Percentiles rank a stretch among this genome's conserved stretches.
phyloP scores from a whole-genome alignment of 768 basidiomycete species.

The Lentinula lateritia region DNA sequence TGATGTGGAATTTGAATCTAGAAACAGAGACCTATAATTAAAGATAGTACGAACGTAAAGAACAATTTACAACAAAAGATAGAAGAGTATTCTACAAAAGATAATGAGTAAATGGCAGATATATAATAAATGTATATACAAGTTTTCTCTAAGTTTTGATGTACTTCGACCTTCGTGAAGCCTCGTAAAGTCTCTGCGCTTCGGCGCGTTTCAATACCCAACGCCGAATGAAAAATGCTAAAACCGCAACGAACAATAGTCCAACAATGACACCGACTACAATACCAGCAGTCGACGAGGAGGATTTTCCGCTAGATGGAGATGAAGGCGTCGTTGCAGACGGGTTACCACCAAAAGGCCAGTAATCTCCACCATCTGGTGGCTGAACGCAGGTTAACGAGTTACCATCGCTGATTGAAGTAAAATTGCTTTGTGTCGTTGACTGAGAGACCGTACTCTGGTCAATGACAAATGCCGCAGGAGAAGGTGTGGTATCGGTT shows the following conservation, averaged over 20 bases:
- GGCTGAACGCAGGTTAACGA: slow-evolving; percentile 63
- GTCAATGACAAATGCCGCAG: slow-evolving; percentile 58
- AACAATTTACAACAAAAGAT: background rate
- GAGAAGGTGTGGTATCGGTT: slow-evolving; percentile 41
- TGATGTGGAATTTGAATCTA: background rate
- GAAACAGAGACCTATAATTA: background rate
- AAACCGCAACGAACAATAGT: background rate
- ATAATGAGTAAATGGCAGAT: background rate
- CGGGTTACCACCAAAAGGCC: slow-evolving; percentile 64
- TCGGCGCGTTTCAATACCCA: background rate
- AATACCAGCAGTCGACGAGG: slow-evolving; percentile 40
- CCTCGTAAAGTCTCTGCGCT: background rate
- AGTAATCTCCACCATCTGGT: slow-evolving; percentile 61
- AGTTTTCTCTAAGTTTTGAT: background rate
- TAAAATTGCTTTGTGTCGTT: slow-evolving; percentile 49
- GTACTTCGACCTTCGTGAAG: background rate
- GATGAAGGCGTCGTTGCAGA: slow-evolving; percentile 18
- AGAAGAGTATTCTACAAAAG: background rate
- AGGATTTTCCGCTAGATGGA: slow-evolving; percentile 18
- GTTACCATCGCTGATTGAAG: slow-evolving; percentile 45
- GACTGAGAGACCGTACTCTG: slow-evolving; percentile 31
- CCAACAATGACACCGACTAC: slow-evolving; percentile 10
- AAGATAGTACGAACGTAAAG: background rate
- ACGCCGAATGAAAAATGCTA: slow-evolving; percentile 22
- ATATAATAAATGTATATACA: background rate